Conservation (phyloP, 257 asterid species). For the Nicotiana paniculata region DNA sequence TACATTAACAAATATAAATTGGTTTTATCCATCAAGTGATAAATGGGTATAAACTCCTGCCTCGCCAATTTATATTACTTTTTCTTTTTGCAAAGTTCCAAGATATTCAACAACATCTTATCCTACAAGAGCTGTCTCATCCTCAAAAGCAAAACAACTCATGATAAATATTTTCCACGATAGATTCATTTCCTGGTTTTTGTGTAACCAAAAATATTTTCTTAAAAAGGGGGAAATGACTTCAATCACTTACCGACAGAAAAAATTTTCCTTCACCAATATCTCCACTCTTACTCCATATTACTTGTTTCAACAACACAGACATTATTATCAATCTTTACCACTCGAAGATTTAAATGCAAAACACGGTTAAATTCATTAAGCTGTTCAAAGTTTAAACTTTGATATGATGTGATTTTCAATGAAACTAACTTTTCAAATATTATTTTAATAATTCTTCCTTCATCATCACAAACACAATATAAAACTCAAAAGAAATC, state of each 20-base stretch:
- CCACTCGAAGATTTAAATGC: neutral
- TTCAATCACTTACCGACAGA: neutral
- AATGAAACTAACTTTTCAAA: neutral
- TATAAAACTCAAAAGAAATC: neutral
- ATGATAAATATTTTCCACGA: neutral
- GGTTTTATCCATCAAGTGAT: neutral
- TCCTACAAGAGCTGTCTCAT: neutral
- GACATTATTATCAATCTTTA: neutral
- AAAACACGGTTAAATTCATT: neutral
- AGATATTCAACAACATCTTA: neutral
- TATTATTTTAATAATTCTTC: neutral
- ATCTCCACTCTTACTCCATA: neutral
- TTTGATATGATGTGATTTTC: neutral
- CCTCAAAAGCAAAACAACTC: neutral
- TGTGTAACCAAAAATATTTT: neutral
- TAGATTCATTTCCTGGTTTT: neutral
- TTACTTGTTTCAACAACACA: neutral
- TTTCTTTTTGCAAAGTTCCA: neutral
- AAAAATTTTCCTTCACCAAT: neutral
- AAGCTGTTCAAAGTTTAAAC: neutral
- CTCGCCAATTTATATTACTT: neutral
- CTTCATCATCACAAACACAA: neutral
- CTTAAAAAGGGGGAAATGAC: neutral
- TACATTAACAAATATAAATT: neutral
- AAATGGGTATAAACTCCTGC: neutral